Evolutionary conservation across 2,329 filamentous ascomycete species (phyloP).

Genomic region (Aspergillus sp.): DNA sequence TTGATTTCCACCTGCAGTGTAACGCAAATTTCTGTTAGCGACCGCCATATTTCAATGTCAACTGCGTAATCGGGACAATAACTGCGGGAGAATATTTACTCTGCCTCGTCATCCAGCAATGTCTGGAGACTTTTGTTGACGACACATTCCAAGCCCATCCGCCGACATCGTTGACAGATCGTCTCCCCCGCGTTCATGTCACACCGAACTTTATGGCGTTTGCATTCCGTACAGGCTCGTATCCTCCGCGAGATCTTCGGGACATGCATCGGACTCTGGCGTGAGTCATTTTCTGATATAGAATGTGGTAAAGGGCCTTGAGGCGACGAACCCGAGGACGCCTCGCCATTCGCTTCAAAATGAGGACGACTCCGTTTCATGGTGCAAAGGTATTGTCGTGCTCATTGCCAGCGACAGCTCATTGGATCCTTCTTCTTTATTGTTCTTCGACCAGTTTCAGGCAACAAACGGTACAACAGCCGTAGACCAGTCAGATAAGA

Average conservation of each 20-base stretch:
- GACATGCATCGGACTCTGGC: constrained; percentile 33
- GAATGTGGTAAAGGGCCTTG: constrained; percentile 28
- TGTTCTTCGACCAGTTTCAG: neutral
- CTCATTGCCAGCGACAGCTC: constrained; percentile 29
- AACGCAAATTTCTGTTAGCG: constrained; percentile 18
- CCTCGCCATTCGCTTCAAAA: constrained; percentile 43
- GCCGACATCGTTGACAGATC: constrained; percentile 55
- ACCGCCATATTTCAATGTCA: neutral
- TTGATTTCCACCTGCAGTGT: constrained; percentile 41
- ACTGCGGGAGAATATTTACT: constrained; percentile 36
- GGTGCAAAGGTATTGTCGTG: constrained; percentile 16
- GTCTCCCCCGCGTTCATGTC: constrained; percentile 56
- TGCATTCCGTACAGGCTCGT: constrained; percentile 58
- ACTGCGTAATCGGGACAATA: constrained; percentile 10
- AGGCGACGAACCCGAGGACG: constrained; percentile 39
- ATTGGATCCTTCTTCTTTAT: constrained; percentile 21
- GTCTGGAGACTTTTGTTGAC: constrained; percentile 58
- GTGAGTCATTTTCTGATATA: constrained; percentile 35
- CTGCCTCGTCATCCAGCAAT: constrained; percentile 54
- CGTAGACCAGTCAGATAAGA: neutral
- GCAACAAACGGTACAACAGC: neutral
- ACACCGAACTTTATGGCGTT: constrained; percentile 60
- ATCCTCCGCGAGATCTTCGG: constrained; percentile 51
- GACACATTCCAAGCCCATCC: constrained; percentile 55
- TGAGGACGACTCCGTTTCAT: constrained; percentile 48